Base-by-base conservation (phyloP, 495 filamentous ascomycete species). In the Rostrohypoxylon terebratum region DNA sequence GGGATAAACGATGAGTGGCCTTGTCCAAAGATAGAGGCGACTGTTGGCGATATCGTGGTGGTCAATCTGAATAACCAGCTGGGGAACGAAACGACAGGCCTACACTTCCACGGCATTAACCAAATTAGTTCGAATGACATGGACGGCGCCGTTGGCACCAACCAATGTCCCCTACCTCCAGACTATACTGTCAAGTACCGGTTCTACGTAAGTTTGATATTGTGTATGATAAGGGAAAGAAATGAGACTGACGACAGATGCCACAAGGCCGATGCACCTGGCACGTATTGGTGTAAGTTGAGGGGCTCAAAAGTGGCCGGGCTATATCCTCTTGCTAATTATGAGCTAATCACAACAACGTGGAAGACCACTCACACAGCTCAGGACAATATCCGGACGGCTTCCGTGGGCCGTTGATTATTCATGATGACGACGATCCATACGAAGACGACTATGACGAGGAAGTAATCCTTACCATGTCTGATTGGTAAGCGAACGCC, bases 41-140 rank as follows among this genome's bases (percentile, higher is more conserved):
- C 87, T 64, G 83, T 90, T 60, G 91, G 91, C n/a, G 93, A 96
- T 69, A 84, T 82, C 20, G 75, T 96, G 36, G 79, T 92, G 11
- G 84, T 94, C 47, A 88, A 93, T 69, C 78, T 94, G 66, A 80
- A 86, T 68, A 96, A 96, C 78, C 81, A 85, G n/a, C 84, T 96
- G 10, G 90, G 87, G 6, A 90, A 95, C 73, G 81, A 93, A 76
- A 86, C 82, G n/a, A 90, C 91, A 2, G 87, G 87, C 36, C 80
- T 96, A 4, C 93, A 96, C 81, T 96, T 90, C 77, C 93, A 96
- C 77, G 93, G 93, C 18, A 83, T 95, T 74, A 92, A 86, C 77
- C 91, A 93, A 77, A 85, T 90, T 73, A 85, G 83, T 23, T 91
- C 90, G 5, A 88, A 83, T 16, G 77, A 85, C 10, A 94, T 94